Conservation (phyloP, 805 yeast species). For the Sugiyamaella chiloensis region DNA sequence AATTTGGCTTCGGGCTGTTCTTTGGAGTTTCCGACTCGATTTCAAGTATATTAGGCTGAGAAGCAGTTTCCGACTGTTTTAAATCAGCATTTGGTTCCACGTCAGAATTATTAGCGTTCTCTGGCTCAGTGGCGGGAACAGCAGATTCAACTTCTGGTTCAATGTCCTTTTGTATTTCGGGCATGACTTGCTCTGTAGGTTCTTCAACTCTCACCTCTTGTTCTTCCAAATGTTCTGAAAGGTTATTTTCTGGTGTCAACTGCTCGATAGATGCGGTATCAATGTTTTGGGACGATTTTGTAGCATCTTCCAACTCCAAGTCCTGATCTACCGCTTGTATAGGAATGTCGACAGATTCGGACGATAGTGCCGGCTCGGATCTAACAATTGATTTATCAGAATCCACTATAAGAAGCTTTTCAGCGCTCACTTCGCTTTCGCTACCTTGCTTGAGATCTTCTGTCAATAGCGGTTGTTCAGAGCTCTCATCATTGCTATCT, state of each 20-base stretch:
- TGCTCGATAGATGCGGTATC: background rate
- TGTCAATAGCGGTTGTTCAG: too few relatives aligned
- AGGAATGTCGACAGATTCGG: background rate
- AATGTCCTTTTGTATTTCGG: background rate
- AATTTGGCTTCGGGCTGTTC: too few relatives aligned
- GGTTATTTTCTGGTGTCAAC: background rate
- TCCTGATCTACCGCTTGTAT: background rate
- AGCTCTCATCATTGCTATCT: background rate
- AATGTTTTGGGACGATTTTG: background rate
- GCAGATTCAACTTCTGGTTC: background rate
- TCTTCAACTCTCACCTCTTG: constrained; percentile 2
- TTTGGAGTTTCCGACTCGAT: too few relatives aligned
- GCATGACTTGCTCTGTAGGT: background rate
- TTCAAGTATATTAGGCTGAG: background rate
- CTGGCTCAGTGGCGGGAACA: background rate
- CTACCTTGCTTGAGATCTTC: background rate
- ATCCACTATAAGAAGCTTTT: too few relatives aligned
- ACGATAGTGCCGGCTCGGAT: background rate
- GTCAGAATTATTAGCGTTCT: too few relatives aligned
- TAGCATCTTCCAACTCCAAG: background rate
- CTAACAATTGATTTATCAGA: background rate
- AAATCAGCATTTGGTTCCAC: background rate
- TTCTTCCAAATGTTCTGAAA: constrained; percentile 5
- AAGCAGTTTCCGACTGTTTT: background rate
- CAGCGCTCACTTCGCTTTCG: too few relatives aligned